Base-by-base conservation (phyloP, 1,284 basidiomycete species). In the Coniferiporia weirii region DNA sequence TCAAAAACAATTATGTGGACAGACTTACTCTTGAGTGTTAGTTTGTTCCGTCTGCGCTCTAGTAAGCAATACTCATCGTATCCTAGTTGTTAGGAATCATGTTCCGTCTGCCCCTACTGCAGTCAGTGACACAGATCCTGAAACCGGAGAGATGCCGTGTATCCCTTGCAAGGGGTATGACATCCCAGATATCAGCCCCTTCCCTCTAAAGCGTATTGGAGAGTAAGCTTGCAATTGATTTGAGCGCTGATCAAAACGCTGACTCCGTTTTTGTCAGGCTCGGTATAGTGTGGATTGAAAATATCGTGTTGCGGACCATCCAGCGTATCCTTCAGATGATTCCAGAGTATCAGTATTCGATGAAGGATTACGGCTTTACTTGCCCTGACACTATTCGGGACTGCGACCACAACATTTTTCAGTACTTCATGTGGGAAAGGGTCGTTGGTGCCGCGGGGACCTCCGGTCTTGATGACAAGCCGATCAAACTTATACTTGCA, bases 241-340 rank as follows among this genome's bases (percentile, higher is more conserved):
- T 45, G 13, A 35, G 27, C 36, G n/a, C n/a, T 40, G 36, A 49
- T 79, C 77, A 34, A 64, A 76, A 7, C 66, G 5, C 66, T 47
- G 62, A 51, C 17, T 3, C 32, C 38, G 38, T 12, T 32, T n/a
- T 43, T 15, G 0, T 12, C 46, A 59, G 57, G 22, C 43, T 62
- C 3, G 46, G 57, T 10, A 27, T 54, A n/a, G 13, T 65, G 27
- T 81, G 78, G 78, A 63, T 87, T 32, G 75, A 78, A 45, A 74
- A 74, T 57, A 72, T 81, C 49, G 82, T 84, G 4, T 68, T 89
- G 19, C 74, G 77, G 66, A 85, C 81, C 9, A 74, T 75, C 3
- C 78, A 81, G 61, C 77, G 80, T 20, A 69, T 79, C 17, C 65
- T 87, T 58, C 82, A 84, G 63, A 69, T 81, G 13, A 60, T 78